Percentiles rank a stretch among this genome's conserved stretches.
Evolutionary conservation across 306 rosid genomes (phyloP).

Genomic region (Ammopiptanthus mongolicus): DNA sequence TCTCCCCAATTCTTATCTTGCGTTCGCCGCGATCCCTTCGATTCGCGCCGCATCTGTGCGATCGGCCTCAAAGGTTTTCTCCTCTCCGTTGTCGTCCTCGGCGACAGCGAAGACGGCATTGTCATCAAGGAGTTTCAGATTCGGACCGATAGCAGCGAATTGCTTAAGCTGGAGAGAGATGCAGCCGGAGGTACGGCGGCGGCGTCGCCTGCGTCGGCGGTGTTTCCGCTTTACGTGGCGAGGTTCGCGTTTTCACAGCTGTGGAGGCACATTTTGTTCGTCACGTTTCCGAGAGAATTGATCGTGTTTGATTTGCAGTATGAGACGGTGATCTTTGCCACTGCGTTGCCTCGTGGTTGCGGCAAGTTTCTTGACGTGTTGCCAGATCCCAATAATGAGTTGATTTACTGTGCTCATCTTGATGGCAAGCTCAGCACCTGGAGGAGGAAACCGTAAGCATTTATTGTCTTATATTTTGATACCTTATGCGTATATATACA

Average conservation of each 20-base stretch:
- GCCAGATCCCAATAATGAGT: constrained; percentile 75
- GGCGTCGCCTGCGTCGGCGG: constrained; percentile 49
- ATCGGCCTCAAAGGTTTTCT: constrained; percentile 79
- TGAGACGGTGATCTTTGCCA: constrained; percentile 49
- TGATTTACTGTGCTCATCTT: constrained; percentile 78
- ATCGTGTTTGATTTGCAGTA: constrained; percentile 89
- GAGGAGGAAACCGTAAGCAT: constrained; percentile 83
- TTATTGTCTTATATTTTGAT: background rate
- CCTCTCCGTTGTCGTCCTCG: constrained; percentile 53
- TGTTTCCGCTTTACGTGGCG: constrained; percentile 55
- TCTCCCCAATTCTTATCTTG: constrained; percentile 68
- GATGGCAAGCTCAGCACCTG: constrained; percentile 95
- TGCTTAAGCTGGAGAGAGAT: constrained; percentile 71
- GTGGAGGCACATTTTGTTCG: constrained; percentile 73
- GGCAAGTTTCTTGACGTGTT: constrained; percentile 87
- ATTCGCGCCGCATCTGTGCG: constrained; percentile 76
- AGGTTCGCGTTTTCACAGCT: constrained; percentile 69
- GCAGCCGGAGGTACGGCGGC: constrained; percentile 13
- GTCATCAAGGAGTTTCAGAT: constrained; percentile 65
- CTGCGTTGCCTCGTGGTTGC: constrained; percentile 77
- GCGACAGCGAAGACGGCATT: constrained; percentile 58
- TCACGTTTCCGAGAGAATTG: constrained; percentile 87
- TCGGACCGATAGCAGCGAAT: constrained; percentile 49
- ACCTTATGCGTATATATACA: background rate
- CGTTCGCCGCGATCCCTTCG: constrained; percentile 86